Evolutionary conservation across 805 yeast species (phyloP), one percentile per base, ranked within the genome.

Genomic region (Soucietia sequanensis): DNA sequence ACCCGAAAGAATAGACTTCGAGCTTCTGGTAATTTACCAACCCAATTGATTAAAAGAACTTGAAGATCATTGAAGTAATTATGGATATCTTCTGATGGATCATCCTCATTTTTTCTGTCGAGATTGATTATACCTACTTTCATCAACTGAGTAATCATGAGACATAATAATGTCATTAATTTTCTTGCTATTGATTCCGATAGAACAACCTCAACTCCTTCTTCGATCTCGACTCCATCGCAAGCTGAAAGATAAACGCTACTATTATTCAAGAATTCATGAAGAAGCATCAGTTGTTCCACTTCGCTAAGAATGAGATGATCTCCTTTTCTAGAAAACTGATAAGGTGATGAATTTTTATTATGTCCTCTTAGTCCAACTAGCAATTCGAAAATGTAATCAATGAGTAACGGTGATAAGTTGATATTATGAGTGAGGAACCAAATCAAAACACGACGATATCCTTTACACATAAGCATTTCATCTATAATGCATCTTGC

Each of bases 391-490:
- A 73, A 81, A 12, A 81, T 68, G 52, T 81, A 84, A 44, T 79
- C 78, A 23, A 83, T 76, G 27, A 79, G 46, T 37, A 76, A 57
- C 44, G 74, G 73, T 20, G 76, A 76, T 13, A 80, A 54, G 34
- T 78, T 75, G 46, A 78, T 55, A 24, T 51, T 49, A 52, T 79
- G 86, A 1, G 88, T 79, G 14, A 84, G 54, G 42, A 75, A 78
- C 86, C 87, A 81, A 27, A 84, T 78, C 10, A 82, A 50, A 0
- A 75, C 75, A 20, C 87, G 57, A 46, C 90, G 68, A 44, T 69
- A 73, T 0, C 88, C 88, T 37, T 64, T 61, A 33, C 80, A 75
- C 86, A 83, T 81, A 35, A 84, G 61, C 68, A 84, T 60, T 56
- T 84, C 91, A 55, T 82, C 89, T 52, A 82, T 61, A 34, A 82